Percentiles rank a stretch among this genome's conserved stretches.
These are phyloP conservation scores for Moesziomyces globuligerus DNA, from an alignment of 1,284 basidiomycete species.

Conservation along the genomic window DNA sequence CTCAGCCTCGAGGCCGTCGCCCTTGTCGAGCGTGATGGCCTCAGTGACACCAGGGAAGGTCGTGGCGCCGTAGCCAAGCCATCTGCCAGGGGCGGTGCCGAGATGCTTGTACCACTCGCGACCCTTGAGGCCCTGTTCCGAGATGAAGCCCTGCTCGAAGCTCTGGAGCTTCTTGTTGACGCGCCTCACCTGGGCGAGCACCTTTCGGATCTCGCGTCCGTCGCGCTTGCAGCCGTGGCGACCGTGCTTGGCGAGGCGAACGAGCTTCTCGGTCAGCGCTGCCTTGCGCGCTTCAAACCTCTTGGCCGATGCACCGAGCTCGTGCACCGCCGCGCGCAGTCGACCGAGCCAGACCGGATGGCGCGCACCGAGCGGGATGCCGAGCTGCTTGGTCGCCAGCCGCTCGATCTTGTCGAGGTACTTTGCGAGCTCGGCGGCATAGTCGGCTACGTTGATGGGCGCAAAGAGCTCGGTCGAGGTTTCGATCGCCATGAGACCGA, in stretches of 20 bases:
- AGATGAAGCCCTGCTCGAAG: slow-evolving; percentile 88
- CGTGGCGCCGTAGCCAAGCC: slow-evolving; percentile 86
- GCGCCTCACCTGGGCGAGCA: slow-evolving; percentile 74
- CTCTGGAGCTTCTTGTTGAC: slow-evolving; percentile 78
- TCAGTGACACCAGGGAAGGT: slow-evolving; percentile 85
- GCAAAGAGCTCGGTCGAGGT: slow-evolving; percentile 73
- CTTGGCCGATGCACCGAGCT: slow-evolving; percentile 20
- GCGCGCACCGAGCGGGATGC: slow-evolving; percentile 2
- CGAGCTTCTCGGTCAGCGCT: slow-evolving; percentile 22
- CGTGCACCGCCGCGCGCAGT: slow-evolving; percentile 23
- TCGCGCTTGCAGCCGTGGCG: not conserved
- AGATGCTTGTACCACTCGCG: slow-evolving; percentile 85
- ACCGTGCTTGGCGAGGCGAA: slow-evolving; percentile 7
- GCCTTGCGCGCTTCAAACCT: slow-evolving; percentile 26
- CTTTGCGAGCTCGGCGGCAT: slow-evolving; percentile 41
- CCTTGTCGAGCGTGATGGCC: slow-evolving; percentile 64
- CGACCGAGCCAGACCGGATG: slow-evolving; percentile 20
- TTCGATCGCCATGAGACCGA: slow-evolving; percentile 72
- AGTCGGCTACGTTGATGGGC: slow-evolving; percentile 78
- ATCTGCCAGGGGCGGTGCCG: slow-evolving; percentile 87
- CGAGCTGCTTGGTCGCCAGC: slow-evolving; percentile 28
- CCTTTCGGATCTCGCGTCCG: slow-evolving; percentile 66
- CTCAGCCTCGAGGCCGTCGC: slow-evolving; percentile 48
- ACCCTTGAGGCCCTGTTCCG: slow-evolving; percentile 75
- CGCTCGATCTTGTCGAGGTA: slow-evolving; percentile 49